These are phyloP conservation scores for Dipodascus albidus DNA, from an alignment of 805 yeast genomes.

Conservation along the genomic window DNA sequence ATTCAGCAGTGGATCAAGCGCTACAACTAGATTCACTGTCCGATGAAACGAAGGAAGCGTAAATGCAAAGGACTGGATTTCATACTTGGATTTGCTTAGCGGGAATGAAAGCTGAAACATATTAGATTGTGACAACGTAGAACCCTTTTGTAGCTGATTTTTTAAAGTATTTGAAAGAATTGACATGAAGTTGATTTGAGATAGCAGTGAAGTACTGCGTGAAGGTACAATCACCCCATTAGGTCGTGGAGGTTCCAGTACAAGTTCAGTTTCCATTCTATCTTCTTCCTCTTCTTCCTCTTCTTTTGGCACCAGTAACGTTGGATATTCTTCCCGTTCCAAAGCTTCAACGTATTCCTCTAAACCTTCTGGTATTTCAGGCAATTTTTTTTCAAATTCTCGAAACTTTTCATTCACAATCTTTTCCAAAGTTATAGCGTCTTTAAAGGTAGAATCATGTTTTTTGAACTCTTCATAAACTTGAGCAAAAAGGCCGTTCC, in stretches of 20 bases:
- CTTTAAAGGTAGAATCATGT: conserved; percentile 57
- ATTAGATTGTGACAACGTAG: conserved; percentile 18
- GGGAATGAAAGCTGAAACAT: conserved; percentile 29
- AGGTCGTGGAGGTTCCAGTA: conserved; percentile 14
- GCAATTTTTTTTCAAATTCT: conserved; percentile 10
- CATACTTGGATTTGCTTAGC: conserved; percentile 25
- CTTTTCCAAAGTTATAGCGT: conserved; percentile 49
- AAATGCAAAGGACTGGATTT: conserved; percentile 31
- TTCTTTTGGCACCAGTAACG: conserved; percentile 3
- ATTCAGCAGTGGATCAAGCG: conserved; percentile 32
- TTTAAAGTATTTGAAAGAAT: conserved; percentile 24
- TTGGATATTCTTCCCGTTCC: conserved; percentile 8
- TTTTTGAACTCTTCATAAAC: conserved; percentile 72
- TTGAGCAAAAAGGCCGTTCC: conserved; percentile 58
- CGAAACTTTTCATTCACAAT: conserved; percentile 29
- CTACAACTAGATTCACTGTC: conserved; percentile 34
- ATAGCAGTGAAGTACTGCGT: conserved; percentile 18
- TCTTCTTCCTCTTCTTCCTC: conserved; percentile 8
- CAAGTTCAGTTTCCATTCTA: conserved; percentile 10
- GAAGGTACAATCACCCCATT: conserved; percentile 14
- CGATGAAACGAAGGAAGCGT: conserved; percentile 38
- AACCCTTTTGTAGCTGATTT: conserved; percentile 20
- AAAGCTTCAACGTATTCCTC: conserved; percentile 6
- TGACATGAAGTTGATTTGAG: conserved; percentile 24
- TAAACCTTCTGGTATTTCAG: conserved; percentile 12